A percentile compares a stretch with the other conserved stretches of the same genome.
These are phyloP conservation scores for Lodderomyces margitis DNA, from an alignment of 1,139 yeast species.

Conservation along the genomic window DNA sequence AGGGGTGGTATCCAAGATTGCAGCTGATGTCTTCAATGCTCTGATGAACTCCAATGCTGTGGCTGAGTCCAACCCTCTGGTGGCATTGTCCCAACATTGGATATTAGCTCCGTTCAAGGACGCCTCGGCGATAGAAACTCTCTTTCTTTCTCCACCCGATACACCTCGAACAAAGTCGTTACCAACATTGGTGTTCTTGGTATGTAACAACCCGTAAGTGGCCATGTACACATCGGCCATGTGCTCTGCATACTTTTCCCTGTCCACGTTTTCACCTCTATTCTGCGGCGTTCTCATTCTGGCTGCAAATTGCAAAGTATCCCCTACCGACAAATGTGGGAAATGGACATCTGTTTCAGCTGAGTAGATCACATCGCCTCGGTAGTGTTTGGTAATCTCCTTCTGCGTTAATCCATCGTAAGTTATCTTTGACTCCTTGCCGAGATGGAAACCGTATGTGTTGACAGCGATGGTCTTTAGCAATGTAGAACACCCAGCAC, in stretches of 20 bases:
- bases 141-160: constrained; percentile 46
- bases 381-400: constrained; percentile 46
- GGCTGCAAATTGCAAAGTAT: constrained; percentile 47
- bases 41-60: constrained; percentile 69
- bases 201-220: constrained; percentile 37
- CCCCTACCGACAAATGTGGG: constrained; percentile 53
- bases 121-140: constrained; percentile 46
- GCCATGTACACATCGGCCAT: constrained; percentile 45
- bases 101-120: constrained; percentile 36
- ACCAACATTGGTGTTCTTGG: constrained; percentile 36
- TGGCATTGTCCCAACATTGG: constrained; percentile 64
- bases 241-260: constrained; percentile 42
- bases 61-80: constrained; percentile 61
- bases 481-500: constrained; percentile 35
- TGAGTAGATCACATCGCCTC: constrained; percentile 52
- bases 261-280: constrained; percentile 32
- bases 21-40: constrained; percentile 64
- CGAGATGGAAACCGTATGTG: constrained; percentile 51
- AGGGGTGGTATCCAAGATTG: constrained; percentile 57
- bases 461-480: constrained; percentile 33
- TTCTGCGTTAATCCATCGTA: constrained; percentile 33
- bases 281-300: constrained; percentile 41
- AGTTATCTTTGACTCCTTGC: constrained; percentile 33
- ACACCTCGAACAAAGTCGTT: constrained; percentile 39
- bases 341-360: constrained; percentile 55